A percentile compares a stretch with the other conserved stretches of the same genome.
These are phyloP conservation scores for Wickerhamiella nectarea DNA, from an alignment of 805 yeast genomes.

Conservation along the genomic window DNA sequence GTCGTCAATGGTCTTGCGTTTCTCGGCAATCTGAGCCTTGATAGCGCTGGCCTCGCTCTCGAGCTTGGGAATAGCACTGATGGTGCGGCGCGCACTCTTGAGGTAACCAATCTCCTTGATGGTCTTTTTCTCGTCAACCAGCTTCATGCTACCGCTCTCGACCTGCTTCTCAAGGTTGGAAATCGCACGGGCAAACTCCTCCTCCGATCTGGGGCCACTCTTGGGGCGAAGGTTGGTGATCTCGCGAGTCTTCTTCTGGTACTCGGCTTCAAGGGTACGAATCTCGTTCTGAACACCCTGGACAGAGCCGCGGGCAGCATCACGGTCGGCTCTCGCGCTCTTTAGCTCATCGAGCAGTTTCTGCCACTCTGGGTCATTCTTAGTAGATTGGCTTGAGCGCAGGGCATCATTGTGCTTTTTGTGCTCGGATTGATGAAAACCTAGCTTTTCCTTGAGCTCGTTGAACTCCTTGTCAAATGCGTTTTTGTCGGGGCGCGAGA, in stretches of 20 bases:
- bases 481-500: constrained; percentile 21
- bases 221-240: constrained; percentile 60
- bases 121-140: constrained; percentile 79
- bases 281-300: constrained; percentile 50
- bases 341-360: constrained; percentile 37
- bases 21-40: constrained; percentile 56
- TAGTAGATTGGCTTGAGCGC: constrained; percentile 15
- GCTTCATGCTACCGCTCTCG: constrained; percentile 63
- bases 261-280: constrained; percentile 48
- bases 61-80: constrained; percentile 53
- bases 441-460: constrained; percentile 21
- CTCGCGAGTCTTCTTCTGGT: constrained; percentile 65
- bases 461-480: constrained; percentile 21
- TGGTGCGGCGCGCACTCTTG: constrained; percentile 69
- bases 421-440: constrained; percentile 18
- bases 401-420: constrained; percentile 19
- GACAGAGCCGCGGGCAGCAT: constrained; percentile 32
- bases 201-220: constrained; percentile 39
- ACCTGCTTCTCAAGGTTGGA: constrained; percentile 51
- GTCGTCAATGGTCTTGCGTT: constrained; percentile 52
- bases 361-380: constrained; percentile 34
- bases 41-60: constrained; percentile 72
- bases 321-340: constrained; percentile 34
- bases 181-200: constrained; percentile 27
- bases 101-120: constrained; percentile 76